Evolutionary conservation across 1,139 yeast species (phyloP).

Genomic region (Pichia sp.): DNA sequence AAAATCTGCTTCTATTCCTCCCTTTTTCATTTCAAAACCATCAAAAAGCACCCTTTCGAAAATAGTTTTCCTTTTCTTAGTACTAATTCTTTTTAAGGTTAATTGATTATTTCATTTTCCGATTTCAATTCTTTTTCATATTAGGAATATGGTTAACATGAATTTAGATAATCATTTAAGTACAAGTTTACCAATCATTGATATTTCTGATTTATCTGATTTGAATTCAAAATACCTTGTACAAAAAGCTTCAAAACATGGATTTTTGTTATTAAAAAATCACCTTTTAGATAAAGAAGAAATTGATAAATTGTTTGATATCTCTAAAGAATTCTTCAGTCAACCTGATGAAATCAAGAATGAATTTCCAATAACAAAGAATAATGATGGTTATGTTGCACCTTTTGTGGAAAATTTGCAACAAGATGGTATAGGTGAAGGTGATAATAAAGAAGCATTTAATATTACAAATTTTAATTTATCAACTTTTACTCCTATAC

Average conservation of each 20-base stretch:
- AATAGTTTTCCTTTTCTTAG: too few relatives aligned
- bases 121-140: too few relatives aligned
- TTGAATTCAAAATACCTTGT: constrained; percentile 47
- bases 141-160: too few relatives aligned
- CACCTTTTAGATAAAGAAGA: constrained; percentile 49
- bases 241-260: constrained; percentile 61
- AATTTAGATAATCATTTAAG: too few relatives aligned
- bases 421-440: constrained; percentile 39
- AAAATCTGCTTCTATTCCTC: too few relatives aligned
- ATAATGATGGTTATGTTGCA: constrained; percentile 59
- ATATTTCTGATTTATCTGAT: constrained; percentile 42
- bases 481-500: constrained; percentile 31
- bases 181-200: constrained; percentile 34
- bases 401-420: constrained; percentile 45
- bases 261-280: constrained; percentile 69
- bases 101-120: too few relatives aligned
- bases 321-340: constrained; percentile 53
- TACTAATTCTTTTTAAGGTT: too few relatives aligned
- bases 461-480: constrained; percentile 38
- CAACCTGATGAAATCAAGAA: constrained; percentile 45
- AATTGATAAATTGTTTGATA: constrained; percentile 45
- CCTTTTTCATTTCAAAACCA: too few relatives aligned
- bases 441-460: constrained; percentile 56
- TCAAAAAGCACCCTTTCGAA: too few relatives aligned
- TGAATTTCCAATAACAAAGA: constrained; percentile 40